phyloP scores from a whole-genome alignment of 2,329 filamentous ascomycete genomes.

The Westerdykella sp. region DNA sequence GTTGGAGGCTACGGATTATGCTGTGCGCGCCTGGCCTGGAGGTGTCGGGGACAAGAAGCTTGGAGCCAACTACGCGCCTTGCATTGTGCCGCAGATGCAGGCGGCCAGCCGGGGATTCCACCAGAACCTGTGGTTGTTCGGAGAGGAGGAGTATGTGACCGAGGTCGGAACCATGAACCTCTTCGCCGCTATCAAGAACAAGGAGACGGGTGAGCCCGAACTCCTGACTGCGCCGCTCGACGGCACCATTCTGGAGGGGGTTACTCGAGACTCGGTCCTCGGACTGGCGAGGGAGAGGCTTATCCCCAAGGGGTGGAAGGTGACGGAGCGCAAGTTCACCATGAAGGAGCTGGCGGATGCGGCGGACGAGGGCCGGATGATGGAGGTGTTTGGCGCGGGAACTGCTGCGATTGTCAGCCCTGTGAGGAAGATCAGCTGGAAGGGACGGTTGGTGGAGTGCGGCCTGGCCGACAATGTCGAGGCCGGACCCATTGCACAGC shows the following conservation, averaged over 20 bases:
- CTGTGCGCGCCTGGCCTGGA: conserved; percentile 94
- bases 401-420: conserved; percentile 93
- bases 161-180: conserved; percentile 99
- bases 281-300: conserved; percentile 77
- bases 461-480: conserved; percentile 75
- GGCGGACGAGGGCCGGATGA: conserved; percentile 71
- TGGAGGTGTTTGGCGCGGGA: conserved; percentile 91
- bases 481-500: conserved; percentile 75
- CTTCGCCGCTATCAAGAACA: conserved; percentile 79
- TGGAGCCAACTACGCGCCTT: conserved; percentile 98
- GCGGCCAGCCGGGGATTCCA: conserved; percentile 89
- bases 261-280: conserved; percentile 90
- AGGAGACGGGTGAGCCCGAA: conserved; percentile 83
- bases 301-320: conserved; percentile 76
- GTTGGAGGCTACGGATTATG: conserved; percentile 92
- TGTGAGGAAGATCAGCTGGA: conserved; percentile 84
- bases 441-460: conserved; percentile 72
- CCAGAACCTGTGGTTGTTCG: conserved; percentile 97
- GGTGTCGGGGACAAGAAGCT: conserved; percentile 98
- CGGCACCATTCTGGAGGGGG: conserved; percentile 91
- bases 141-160: conserved; percentile 89
- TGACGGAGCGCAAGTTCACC: conserved; percentile 84
- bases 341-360: conserved; percentile 83
- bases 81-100: conserved; percentile 91
- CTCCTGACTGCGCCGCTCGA: conserved; percentile 92